Evolutionary conservation across 306 rosid species (phyloP), one percentile per base, ranked within the genome.

Genomic region (Dicorynia guianensis): DNA sequence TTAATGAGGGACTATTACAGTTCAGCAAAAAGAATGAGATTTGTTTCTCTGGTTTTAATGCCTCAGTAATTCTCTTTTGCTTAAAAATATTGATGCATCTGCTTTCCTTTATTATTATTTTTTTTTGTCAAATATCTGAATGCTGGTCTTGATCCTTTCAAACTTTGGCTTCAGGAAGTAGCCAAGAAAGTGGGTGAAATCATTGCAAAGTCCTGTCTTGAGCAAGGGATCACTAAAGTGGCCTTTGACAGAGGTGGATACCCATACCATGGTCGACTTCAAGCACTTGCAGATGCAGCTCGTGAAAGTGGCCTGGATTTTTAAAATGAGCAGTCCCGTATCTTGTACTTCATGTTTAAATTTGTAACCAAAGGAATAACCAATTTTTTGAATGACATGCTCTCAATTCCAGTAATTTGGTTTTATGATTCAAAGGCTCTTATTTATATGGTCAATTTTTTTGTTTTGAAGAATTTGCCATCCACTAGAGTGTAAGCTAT

Each of bases 161-260:
- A 47, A 25, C 12, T 14, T n/a, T 80, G 75, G 79, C 76, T 72
- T 61, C 88, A 96, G 99, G 98, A 90, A 79, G 98, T 90, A 70
- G 99, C 99, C 80, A 92, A 85, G 83, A 89, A 76, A 87, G 80
- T 96, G 39, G 99, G 99, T 72, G 97, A 92, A 89, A 86, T 83
- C 82, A 92, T 96, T 48, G 97, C 98, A 62, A 92, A 83, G 81
- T 84, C 84, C 11, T 95, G 98, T 85, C 47, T 92, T 73, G 97
- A 90, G 89, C 92, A 92, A 72, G 98, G 98, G 46, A 95, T 95
- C 76, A 83, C 95, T 60, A 92, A 89, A 80, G 98, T 95, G 67
- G 97, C 92, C 76, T 95, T 90, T 48, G 98, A 95, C 81, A 77
- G 97, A 33, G 98, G 97, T 82, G 97, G 98, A 59, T 92, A 87